These are phyloP conservation scores for Pugionium dolabratum DNA, from an alignment of 345 rosid genomes.

Conservation along the genomic window DNA sequence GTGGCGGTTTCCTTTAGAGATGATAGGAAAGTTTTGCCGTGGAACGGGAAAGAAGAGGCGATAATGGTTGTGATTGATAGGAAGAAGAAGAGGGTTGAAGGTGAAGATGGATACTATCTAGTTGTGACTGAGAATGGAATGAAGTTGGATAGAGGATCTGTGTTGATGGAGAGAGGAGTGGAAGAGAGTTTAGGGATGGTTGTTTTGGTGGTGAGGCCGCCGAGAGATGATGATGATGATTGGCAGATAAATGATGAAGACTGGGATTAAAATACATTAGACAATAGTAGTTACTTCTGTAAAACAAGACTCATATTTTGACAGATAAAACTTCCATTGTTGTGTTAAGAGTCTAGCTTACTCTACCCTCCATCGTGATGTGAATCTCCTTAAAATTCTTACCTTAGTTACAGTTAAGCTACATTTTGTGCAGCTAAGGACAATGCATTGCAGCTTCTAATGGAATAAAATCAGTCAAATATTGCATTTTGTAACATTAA, in stretches of 20 bases:
- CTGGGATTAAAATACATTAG: conserved; percentile 60
- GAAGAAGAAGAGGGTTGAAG: conserved; percentile 58
- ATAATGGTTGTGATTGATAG: conserved; percentile 76
- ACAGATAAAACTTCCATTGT: background rate
- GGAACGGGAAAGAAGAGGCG: conserved; percentile 78
- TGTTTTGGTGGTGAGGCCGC: conserved; percentile 81
- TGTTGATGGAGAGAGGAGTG: conserved; percentile 60
- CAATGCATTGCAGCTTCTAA: background rate
- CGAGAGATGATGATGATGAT: conserved; percentile 58
- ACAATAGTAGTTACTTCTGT: conserved; percentile 21
- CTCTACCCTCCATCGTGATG: too few relatives aligned
- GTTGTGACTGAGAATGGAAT: conserved; percentile 43
- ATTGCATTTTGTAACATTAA: background rate
- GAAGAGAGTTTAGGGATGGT: conserved; percentile 60
- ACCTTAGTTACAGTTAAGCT: background rate
- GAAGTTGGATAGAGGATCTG: conserved; percentile 65
- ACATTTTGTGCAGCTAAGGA: conserved; percentile 1
- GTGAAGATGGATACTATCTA: conserved; percentile 59
- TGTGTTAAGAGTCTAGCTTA: background rate
- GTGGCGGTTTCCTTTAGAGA: conserved; percentile 74
- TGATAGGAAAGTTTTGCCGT: conserved; percentile 64
- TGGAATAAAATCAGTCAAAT: background rate
- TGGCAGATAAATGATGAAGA: conserved; percentile 69
- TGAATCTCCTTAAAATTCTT: background rate
- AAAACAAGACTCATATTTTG: conserved; percentile 8